Evolutionary conservation across 495 filamentous ascomycete species (phyloP).

Genomic region (Polyplosphaeria fusca): DNA sequence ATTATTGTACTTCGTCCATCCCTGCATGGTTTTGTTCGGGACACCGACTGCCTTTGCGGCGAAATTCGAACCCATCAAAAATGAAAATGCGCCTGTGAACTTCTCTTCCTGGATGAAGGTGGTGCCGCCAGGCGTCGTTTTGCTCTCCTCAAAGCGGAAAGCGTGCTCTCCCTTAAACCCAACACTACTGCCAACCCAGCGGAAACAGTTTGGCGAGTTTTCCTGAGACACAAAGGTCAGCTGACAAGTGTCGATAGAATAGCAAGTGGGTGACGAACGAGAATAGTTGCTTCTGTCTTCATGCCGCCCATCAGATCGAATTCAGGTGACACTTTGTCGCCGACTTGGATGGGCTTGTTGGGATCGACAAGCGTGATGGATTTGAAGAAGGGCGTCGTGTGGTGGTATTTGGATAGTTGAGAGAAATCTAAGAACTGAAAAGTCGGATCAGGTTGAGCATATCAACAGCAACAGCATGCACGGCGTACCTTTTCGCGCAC

Average conservation of each 20-base stretch:
- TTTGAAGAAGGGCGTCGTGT: neutral
- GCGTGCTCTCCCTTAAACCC: slow-evolving; percentile 1
- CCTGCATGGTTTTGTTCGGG: neutral
- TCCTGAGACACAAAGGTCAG: neutral
- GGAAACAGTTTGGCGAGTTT: neutral
- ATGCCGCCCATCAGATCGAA: neutral
- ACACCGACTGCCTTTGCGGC: neutral
- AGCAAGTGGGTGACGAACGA: neutral
- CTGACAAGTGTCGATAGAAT: neutral
- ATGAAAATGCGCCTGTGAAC: neutral
- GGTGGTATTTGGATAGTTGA: neutral
- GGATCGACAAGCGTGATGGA: neutral
- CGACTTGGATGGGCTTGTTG: neutral
- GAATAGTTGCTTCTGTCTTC: neutral
- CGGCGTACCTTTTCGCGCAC: too few species aligned
- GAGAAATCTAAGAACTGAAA: neutral
- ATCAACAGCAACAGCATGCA: too few species aligned
- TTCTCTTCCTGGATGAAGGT: slow-evolving; percentile 3
- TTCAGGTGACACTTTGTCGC: neutral
- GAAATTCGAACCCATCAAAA: neutral
- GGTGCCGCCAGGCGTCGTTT: neutral
- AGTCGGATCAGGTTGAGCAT: too few species aligned
- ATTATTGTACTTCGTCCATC: neutral
- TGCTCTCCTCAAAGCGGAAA: neutral
- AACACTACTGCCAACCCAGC: neutral